Evolutionary conservation across 164 flowering plant genomes (phyloP).

Genomic region (Annona cherimola): DNA sequence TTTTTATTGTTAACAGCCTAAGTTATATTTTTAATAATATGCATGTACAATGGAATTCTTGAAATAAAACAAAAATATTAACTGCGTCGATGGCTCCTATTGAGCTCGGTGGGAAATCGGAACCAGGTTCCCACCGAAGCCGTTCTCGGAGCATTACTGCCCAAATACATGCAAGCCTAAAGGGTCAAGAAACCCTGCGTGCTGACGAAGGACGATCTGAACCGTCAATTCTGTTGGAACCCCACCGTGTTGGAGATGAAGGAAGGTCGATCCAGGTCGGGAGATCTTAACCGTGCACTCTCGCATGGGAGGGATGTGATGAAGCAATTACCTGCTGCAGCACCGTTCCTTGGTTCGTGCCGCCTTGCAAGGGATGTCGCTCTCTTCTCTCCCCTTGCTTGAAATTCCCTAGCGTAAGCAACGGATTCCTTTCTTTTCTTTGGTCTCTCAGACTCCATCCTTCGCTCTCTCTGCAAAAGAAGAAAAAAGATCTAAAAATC

Average conservation of each 20-base stretch:
- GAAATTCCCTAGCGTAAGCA: slow-evolving; percentile 29
- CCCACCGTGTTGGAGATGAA: background rate
- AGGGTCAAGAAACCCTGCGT: too few relatives aligned
- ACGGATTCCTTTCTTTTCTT: slow-evolving; percentile 14
- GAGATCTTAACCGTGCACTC: background rate
- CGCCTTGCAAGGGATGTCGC: slow-evolving; percentile 40
- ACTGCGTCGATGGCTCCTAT: too few relatives aligned
- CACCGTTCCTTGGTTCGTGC: slow-evolving; percentile 24
- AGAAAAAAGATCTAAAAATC: slow-evolving; percentile 1
- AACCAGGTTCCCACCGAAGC: too few relatives aligned
- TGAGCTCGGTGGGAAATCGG: too few relatives aligned
- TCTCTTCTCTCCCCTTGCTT: slow-evolving; percentile 26
- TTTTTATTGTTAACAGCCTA: too few relatives aligned
- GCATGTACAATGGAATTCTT: too few relatives aligned
- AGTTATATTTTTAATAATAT: too few relatives aligned
- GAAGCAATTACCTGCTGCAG: background rate
- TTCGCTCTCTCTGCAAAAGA: background rate
- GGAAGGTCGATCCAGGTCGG: background rate
- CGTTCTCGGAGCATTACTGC: too few relatives aligned
- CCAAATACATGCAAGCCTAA: too few relatives aligned
- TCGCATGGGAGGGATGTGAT: background rate
- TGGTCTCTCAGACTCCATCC: background rate
- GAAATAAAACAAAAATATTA: too few relatives aligned
- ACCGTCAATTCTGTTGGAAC: background rate
- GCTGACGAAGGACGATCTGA: too few relatives aligned